Percentiles rank a stretch among this genome's conserved stretches.
Conservation (phyloP, 495 filamentous ascomycete species). For the Parachaetomium inaequale region DNA sequence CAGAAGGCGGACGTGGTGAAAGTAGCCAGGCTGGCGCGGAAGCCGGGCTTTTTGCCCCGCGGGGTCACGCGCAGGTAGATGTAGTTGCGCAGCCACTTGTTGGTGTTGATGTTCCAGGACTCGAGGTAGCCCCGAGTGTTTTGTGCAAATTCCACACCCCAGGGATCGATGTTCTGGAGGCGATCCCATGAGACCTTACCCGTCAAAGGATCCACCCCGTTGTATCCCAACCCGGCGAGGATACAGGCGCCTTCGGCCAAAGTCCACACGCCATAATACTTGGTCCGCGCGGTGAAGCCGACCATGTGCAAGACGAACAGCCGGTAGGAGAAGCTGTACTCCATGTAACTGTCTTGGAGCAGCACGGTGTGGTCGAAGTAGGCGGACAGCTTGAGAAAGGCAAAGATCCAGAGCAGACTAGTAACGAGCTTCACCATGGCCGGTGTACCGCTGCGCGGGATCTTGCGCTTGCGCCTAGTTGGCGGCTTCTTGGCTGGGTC, state of each 20-base stretch:
- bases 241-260: constrained; percentile 94
- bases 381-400: constrained; percentile 69
- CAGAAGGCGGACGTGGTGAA: constrained; percentile 93
- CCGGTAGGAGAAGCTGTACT: constrained; percentile 65
- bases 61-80: constrained; percentile 94
- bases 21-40: constrained; percentile 89
- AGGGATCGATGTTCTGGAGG: constrained; percentile 79
- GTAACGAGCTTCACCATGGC: constrained; percentile 70
- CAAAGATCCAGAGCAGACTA: constrained; percentile 73
- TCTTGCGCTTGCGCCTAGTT: constrained; percentile 89
- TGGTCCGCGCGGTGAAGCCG: constrained; percentile 71
- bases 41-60: constrained; percentile 92
- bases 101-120: constrained; percentile 98
- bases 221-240: constrained; percentile 88
- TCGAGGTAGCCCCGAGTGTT: constrained; percentile 86
- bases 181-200: constrained; percentile 86
- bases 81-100: constrained; percentile 94
- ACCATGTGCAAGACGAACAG: constrained; percentile 79
- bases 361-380: constrained; percentile 62
- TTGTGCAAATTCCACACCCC: constrained; percentile 79
- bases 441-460: constrained; percentile 84
- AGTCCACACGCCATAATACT: constrained; percentile 95
- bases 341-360: constrained; percentile 54
- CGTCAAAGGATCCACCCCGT: constrained; percentile 78
- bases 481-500: constrained; percentile 77